Evolutionary conservation across 2,329 filamentous ascomycete species (phyloP), one percentile per base, ranked within the genome.

Genomic region (Lecanoromycetidae sp.): DNA sequence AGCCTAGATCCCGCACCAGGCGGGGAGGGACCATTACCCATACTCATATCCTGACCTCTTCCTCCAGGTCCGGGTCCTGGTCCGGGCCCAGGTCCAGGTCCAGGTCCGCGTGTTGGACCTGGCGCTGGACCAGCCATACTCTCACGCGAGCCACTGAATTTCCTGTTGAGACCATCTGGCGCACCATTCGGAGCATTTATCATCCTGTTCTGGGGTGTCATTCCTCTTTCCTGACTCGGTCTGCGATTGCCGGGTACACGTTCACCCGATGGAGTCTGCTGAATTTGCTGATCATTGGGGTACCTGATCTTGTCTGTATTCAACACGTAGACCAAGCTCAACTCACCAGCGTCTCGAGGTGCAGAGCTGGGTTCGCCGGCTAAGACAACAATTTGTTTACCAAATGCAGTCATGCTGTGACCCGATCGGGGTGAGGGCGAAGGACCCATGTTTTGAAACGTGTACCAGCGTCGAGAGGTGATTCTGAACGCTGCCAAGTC

Each of bases 361-460:
- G 86, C 83, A 13, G 87, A 88, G 63, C 88, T 96, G 12, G 91
- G 91, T 64, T 98, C 93, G 54, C 91, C 91, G 30, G 86, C 93
- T 26, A 96, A 72, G 33, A 96, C 86, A 39, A 96, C 82, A 53
- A 98, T 82, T 50, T 88, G 84, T 63, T 94, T 95, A 25, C 86
- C 87, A 53, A 90, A 86, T 2, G 87, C 81, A 2, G 91, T 96
- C 91, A 98, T 96, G 63, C 87, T 95, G 63, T 98, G 91, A 1
- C 91, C 91, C 13, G 90, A 96, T 51, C 91, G 77, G 26, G 91
- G 81, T 3, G 88, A 95, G 0, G 91, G 91, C 1, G 88, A 93
- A 3, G 88, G 88, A 0, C 91, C 91, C 91, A 98, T 98, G 61
- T 98, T 98, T 61, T 98, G 91, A 66, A 98, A 98, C 29, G 91